These are phyloP conservation scores for Beauveria brongniartii DNA, from an alignment of 2,329 filamentous ascomycete species.

Conservation along the genomic window DNA sequence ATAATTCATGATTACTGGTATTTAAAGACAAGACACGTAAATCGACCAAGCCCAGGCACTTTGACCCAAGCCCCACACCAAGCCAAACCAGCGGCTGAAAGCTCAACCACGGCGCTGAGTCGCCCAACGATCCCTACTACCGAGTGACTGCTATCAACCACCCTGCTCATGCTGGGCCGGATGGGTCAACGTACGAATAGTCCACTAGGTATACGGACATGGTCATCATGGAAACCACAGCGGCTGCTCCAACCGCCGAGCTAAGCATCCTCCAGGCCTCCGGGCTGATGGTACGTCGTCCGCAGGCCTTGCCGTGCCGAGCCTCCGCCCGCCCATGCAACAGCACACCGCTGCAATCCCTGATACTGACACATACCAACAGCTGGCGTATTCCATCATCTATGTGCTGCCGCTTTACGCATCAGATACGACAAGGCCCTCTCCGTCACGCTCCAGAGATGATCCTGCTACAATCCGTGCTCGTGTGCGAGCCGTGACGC, in stretches of 20 bases:
- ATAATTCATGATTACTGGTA: background rate
- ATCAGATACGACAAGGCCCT: slow-evolving; percentile 70
- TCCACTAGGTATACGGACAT: no score
- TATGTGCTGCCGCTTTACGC: slow-evolving; percentile 92
- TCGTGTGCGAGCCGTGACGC: slow-evolving; percentile 69
- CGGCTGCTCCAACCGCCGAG: background rate
- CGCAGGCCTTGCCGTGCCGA: background rate
- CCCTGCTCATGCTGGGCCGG: background rate
- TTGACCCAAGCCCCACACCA: background rate
- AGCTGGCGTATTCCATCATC: slow-evolving; percentile 75
- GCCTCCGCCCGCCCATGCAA: background rate
- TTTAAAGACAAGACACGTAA: no score
- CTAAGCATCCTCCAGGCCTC: slow-evolving; percentile 20
- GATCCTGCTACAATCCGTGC: slow-evolving; percentile 82
- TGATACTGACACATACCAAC: slow-evolving; percentile 12
- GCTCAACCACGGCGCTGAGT: background rate
- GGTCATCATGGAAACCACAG: background rate
- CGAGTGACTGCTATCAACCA: background rate
- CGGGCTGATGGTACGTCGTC: slow-evolving; percentile 19
- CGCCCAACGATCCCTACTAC: no score
- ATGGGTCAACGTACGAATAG: no score
- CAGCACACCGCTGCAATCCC: background rate
- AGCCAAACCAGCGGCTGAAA: background rate
- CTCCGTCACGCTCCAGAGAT: slow-evolving; percentile 71
- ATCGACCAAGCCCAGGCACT: background rate